Base-by-base conservation (phyloP, 768 basidiomycete genomes). In the Glaciozyma martinii region DNA sequence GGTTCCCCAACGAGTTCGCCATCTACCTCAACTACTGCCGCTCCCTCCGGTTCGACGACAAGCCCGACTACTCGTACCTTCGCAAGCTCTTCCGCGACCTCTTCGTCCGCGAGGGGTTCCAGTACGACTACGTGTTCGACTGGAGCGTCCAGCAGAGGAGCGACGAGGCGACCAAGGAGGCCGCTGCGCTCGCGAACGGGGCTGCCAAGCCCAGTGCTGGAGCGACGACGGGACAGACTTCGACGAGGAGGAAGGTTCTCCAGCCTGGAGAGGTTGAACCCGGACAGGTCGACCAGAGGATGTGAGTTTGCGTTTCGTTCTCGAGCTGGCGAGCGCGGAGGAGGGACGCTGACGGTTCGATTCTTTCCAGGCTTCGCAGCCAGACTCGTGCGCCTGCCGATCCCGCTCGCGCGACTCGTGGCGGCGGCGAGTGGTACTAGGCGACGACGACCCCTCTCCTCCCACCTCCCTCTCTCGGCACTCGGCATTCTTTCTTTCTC, bases 61-160 rank as follows among this genome's bases (percentile, higher is more conserved):
- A 99, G 80, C 95, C 95, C 37, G 94, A 99, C 79, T 98, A 99
- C 78, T 97, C 93, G 7, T 99, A 99, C 81, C 84, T 99, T 12
- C 90, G 95, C 81, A 99, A 99, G 80, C 84, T 98, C 63, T 99
- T 99, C 86, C 77, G 83, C 77, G 78, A 89, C 71, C 73, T 80
- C 33, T 80, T 80, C 62, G 78, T 79, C 59, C 76, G 79, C 55
- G 79, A 80, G 76, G 91, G 93, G 61, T 97, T 89, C 81, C 92
- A 97, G 80, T 99, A 99, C 77, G 95, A 99, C 78, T 99, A 98
- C 73, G 90, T 98, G 75, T 99, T 99, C 74, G 95, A 99, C 78
- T 99, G 95, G 60, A 88, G 86, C 73, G 89, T 93, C 62, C 89
- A 90, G 77, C 83, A 73, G 61, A 67, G 74, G 47, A 60, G 61